A percentile compares a stretch with the other conserved stretches of the same genome.
phyloP scores from a whole-genome alignment of 2,329 filamentous ascomycete species.

The Fusarium sp. region DNA sequence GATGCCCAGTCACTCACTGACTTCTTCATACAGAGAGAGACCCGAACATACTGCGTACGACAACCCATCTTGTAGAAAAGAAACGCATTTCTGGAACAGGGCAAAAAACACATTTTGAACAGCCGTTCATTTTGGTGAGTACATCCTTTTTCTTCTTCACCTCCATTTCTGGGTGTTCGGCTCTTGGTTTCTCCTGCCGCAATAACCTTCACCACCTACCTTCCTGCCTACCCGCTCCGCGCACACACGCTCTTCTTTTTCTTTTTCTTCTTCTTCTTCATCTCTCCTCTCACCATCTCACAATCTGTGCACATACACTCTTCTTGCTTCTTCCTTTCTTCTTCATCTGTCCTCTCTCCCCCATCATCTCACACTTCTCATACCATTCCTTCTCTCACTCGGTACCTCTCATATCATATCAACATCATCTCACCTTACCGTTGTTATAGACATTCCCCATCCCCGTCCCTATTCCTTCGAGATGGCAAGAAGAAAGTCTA shows the following conservation, averaged over 20 bases:
- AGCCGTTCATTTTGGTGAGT: not conserved
- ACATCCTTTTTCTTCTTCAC: not conserved
- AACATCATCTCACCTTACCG: not conserved
- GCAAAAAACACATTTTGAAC: not conserved
- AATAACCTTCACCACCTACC: not conserved
- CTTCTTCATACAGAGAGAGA: not conserved
- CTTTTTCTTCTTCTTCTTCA: not conserved
- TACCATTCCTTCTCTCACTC: not conserved
- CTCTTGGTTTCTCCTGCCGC: not conserved
- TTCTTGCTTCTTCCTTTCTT: too few relatives aligned
- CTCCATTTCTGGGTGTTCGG: not conserved
- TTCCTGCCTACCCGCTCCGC: not conserved
- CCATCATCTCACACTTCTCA: not conserved
- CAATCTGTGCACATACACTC: not conserved
- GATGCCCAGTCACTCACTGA: not conserved
- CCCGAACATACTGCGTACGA: not conserved
- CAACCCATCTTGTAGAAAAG: not conserved
- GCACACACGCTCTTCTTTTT: not conserved
- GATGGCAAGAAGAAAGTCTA: not conserved
- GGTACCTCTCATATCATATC: not conserved
- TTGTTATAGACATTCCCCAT: not conserved
- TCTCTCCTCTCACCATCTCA: not conserved
- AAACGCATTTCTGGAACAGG: not conserved
- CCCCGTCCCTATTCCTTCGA: not conserved
- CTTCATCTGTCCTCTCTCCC: not conserved